Evolutionary conservation across 495 filamentous ascomycete species (phyloP).

Genomic region (Trichoderma asperelloides): DNA sequence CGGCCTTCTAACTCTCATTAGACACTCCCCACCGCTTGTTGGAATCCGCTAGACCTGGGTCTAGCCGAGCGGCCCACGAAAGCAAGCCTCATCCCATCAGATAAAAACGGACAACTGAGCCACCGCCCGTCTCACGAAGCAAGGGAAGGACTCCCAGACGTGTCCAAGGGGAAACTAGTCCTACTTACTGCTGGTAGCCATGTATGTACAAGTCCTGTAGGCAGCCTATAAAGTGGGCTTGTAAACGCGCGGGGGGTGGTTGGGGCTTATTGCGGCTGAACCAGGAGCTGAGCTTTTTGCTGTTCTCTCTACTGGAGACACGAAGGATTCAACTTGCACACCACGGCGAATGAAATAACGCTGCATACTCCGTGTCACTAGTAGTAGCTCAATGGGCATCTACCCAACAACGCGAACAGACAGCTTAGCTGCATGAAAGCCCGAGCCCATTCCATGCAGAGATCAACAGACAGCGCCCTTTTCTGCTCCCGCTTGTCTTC

Average conservation of each 20-base stretch:
- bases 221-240: background rate
- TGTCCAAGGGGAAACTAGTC: background rate
- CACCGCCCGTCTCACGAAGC: conserved; percentile 3
- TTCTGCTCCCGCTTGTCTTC: background rate
- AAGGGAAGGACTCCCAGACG: background rate
- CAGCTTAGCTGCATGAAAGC: background rate
- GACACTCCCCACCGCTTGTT: conserved; percentile 2
- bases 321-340: background rate
- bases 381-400: background rate
- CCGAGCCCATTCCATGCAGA: background rate
- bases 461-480: background rate
- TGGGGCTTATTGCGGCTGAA: background rate
- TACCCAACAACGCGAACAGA: background rate
- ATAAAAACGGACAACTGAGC: background rate
- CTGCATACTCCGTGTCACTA: background rate
- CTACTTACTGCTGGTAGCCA: no score
- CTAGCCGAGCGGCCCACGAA: conserved; percentile 3
- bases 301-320: background rate
- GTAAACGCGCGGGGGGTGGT: background rate
- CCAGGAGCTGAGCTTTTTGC: background rate
- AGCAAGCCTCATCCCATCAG: conserved; percentile 1
- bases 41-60: background rate
- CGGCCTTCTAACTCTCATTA: background rate
- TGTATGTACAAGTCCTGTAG: no score
- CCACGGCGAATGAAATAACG: background rate